Conservation (phyloP, 306 rosid genomes). For the Oxytropis ochrocephala region DNA sequence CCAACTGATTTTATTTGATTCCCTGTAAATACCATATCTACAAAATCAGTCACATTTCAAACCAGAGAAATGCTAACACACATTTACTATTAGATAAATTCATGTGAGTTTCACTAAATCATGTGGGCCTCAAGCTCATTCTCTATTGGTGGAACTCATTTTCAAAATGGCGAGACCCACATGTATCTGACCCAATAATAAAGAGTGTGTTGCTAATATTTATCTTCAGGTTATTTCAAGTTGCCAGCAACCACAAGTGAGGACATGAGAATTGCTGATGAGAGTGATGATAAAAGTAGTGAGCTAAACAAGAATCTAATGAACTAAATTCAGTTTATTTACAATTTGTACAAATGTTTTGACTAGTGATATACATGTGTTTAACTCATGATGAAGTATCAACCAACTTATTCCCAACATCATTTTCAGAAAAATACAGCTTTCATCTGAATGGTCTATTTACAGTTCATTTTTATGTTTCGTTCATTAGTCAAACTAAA, state of each 20-base stretch:
- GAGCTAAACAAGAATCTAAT: constrained; percentile 3
- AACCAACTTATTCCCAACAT: neutral
- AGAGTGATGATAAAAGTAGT: neutral
- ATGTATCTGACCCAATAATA: neutral
- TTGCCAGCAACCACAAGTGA: neutral
- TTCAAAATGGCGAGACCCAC: neutral
- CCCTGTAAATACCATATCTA: neutral
- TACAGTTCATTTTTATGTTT: neutral
- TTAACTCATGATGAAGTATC: neutral
- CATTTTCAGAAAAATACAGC: neutral
- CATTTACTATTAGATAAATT: neutral
- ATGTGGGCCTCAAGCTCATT: neutral
- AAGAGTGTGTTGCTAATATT: neutral
- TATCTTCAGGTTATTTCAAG: neutral
- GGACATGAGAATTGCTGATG: neutral
- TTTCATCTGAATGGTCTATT: neutral
- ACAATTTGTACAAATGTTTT: neutral
- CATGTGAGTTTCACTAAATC: neutral
- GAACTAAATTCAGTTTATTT: constrained; percentile 1
- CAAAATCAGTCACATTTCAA: neutral
- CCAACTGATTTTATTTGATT: neutral
- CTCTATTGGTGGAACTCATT: neutral
- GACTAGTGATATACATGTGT: neutral
- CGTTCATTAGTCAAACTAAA: neutral
- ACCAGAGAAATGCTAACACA: neutral